Base-by-base conservation (phyloP, 768 basidiomycete genomes). In the Lactarius deliciosus region DNA sequence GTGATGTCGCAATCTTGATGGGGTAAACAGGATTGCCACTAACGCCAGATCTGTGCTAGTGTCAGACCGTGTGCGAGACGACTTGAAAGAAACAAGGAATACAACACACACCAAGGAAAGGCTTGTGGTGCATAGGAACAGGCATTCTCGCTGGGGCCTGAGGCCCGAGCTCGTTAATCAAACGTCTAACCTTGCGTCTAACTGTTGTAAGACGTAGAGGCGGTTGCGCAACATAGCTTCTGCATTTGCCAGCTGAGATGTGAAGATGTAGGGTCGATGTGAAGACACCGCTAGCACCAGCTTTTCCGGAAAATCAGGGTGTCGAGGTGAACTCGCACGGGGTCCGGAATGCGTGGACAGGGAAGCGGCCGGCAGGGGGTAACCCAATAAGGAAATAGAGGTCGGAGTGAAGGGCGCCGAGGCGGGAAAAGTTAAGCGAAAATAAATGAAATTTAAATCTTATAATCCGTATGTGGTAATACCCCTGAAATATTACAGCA, bases 41-140 rank as follows among this genome's bases (percentile, higher is more conserved):
- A 38, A 20, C 22, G 92, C 75, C 90, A 86, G 0, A 92, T 91
- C 74, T 93, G 94, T 74, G 86, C 86, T 18, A 86, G 88, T 76
- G 91, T 94, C 76, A 95, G 94, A 72, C 77, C 80, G 6, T 79
- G 80, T 9, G 63, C 64, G 18, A 73, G 70, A 16, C 57, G 71
- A 13, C 61, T 28, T 60, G 28, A 56, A 45, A 54, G 57, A 57
- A 43, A 64, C 63, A 60, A 68, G 20, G 61, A 53, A 68, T 59
- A 70, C 69, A 70, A 70, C 20, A 54, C 60, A 40, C 22, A 57
- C 67, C 40, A 64, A 60, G 57, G 67, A 55, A 56, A 54, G 69
- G 55, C 47, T 55, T 58, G 36, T 36, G 63, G 25, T 53, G 43
- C 25, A 60, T 57, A 63, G 59, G 61, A 63, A 68, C 53, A n/a